Evolutionary conservation across 768 basidiomycete genomes (phyloP).

Genomic region (Panellus pusillus): DNA sequence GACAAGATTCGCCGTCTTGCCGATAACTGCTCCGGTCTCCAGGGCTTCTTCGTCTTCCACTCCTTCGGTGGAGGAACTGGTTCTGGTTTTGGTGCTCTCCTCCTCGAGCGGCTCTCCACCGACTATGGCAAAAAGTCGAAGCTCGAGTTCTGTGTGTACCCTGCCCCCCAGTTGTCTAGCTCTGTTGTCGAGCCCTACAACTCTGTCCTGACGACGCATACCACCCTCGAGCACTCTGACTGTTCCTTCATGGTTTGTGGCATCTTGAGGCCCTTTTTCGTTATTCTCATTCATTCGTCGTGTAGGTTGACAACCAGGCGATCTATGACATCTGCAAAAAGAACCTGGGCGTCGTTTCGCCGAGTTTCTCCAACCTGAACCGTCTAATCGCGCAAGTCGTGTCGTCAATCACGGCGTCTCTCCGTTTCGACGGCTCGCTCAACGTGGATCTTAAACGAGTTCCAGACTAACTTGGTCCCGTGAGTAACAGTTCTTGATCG

Average conservation of each 20-base stretch:
- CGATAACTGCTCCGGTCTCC: conserved; percentile 96
- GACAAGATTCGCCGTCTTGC: conserved; percentile 96
- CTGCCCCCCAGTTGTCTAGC: conserved; percentile 90
- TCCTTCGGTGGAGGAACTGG: conserved; percentile 99
- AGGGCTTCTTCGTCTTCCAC: conserved; percentile 99
- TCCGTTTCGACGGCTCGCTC: conserved; percentile 95
- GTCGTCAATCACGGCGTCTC: conserved; percentile 94
- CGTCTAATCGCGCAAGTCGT: conserved; percentile 98
- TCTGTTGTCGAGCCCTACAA: conserved; percentile 99
- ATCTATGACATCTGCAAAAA: conserved; percentile 99
- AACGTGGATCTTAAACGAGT: conserved; percentile 98
- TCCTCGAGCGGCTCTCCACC: conserved; percentile 94
- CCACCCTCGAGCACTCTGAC: conserved; percentile 99
- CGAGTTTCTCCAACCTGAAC: conserved; percentile 93
- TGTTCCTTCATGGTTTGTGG: conserved; percentile 94
- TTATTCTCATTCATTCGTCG: conserved; percentile 8
- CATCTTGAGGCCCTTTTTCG: background rate
- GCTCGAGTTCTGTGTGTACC: conserved; percentile 97
- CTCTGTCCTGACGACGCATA: conserved; percentile 96
- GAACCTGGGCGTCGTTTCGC: conserved; percentile 80
- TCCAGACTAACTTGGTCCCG: conserved; percentile 99
- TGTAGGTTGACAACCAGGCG: conserved; percentile 95
- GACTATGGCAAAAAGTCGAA: conserved; percentile 99
- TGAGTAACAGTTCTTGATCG: conserved; percentile 41
- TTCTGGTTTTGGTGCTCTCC: conserved; percentile 97